A percentile compares a stretch with the other conserved stretches of the same genome.
Evolutionary conservation across 2,329 filamentous ascomycete species (phyloP).

Genomic region (Cadophora gregata): DNA sequence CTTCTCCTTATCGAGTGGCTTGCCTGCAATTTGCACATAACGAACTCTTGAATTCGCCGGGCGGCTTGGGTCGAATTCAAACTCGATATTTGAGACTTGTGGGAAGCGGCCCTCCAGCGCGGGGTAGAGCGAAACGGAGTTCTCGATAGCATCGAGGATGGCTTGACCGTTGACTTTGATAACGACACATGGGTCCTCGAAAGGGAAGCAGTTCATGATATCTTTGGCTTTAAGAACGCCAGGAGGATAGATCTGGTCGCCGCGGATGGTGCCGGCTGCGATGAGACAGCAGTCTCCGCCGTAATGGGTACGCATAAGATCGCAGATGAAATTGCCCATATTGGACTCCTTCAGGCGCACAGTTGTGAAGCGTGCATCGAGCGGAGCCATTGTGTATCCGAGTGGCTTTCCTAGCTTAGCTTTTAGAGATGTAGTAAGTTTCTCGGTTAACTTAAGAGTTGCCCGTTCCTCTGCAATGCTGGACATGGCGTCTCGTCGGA

Average conservation of each 20-base stretch:
- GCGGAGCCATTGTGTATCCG: constrained; percentile 25
- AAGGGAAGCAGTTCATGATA: constrained; percentile 30
- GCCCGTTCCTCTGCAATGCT: constrained; percentile 22
- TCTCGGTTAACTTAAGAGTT: constrained; percentile 22
- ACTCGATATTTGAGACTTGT: constrained; percentile 29
- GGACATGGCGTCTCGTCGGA: constrained; percentile 24
- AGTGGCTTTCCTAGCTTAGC: constrained; percentile 26
- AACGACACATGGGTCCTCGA: constrained; percentile 27
- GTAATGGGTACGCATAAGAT: constrained; percentile 29
- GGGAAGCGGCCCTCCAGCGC: constrained; percentile 28
- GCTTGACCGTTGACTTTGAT: constrained; percentile 27
- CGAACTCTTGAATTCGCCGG: constrained; percentile 20
- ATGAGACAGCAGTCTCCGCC: constrained; percentile 27
- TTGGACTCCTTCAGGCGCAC: constrained; percentile 29
- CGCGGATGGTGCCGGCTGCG: constrained; percentile 28
- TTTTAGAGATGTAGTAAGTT: constrained; percentile 26
- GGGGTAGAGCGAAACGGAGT: constrained; percentile 27
- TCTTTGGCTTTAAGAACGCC: constrained; percentile 24
- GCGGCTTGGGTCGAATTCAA: constrained; percentile 25
- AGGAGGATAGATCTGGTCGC: constrained; percentile 28
- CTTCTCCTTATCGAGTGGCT: constrained; percentile 21
- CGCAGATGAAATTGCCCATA: constrained; percentile 29
- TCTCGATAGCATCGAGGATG: constrained; percentile 23
- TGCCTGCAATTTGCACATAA: constrained; percentile 24
- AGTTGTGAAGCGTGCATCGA: constrained; percentile 28